Evolutionary conservation across 306 rosid genomes (phyloP), one percentile per base, ranked within the genome.

Genomic region (Lablab purpureus): DNA sequence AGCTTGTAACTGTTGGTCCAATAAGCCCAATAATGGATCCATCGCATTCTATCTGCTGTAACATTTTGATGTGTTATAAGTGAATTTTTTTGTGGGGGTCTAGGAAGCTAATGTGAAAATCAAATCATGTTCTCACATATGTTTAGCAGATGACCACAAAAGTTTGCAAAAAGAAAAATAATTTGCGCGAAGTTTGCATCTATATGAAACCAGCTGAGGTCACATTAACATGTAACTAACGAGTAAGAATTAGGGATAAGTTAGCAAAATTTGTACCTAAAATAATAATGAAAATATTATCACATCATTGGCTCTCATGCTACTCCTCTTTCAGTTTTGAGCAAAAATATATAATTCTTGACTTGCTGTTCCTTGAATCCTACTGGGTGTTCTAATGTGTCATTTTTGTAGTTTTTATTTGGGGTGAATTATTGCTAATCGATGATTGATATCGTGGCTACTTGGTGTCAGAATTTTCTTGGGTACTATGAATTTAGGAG

Each of bases 401-500:
- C 46, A 7, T 32, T 17, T 73, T 60, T 60, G 49, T 76, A 14
- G 71, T 65, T 55, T 79, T 7, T 30, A 51, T 15, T 25, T 54
- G 11, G 11, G 41, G 43, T 34, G 40, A 56, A 59, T 28, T 3
- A 47, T 22, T 28, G 41, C 68, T 43, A 74, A 37, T 32, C 17
- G 65, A 66, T 68, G 64, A 32, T 14, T 63, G 9, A 55, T 60
- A 30, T 50, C 64, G 36, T 50, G 77, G 25, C 50, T 66, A 19
- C 63, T 54, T 72, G 55, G 56, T 80, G 36, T 73, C 90, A 92
- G 97, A 92, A 82, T 73, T 88, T 85, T 71, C 81, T 92, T 15
- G 97, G 97, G 34, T 71, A 73, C 82, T 90, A 90, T 72, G 79
- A 86, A 19, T 92, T 92, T 66, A 87, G 87, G 91, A 92, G 96